Evolutionary conservation across 345 rosid species (phyloP), one percentile per base, ranked within the genome.

Genomic region (Aegle marmelos): DNA sequence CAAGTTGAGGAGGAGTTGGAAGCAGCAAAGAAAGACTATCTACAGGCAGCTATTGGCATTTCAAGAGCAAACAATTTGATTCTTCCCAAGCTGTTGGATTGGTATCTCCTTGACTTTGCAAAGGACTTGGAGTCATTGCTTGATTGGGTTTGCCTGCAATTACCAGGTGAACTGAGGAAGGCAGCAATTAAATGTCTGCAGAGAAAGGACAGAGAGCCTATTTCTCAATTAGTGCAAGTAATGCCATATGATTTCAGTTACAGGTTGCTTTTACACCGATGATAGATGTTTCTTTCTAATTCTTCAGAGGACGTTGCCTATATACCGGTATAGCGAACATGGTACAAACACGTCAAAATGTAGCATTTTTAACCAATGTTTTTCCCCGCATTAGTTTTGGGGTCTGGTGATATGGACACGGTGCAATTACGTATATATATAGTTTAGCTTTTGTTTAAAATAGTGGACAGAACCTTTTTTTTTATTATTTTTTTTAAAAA

Each of bases 201-300:
- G 73, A 87, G 89, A 81, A 85, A 80, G 70, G 83, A 76, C 21
- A 79, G 83, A 68, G 89, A 85, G 59, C 84, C 91, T 11, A 80
- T 89, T 54, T 79, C 84, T 53, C 86, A 87, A 75, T 80, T 89
- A 31, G 92, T 94, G 48, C 91, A 88, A 84, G 87, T 96, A 37
- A 88, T 84, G 82, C 95, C 98, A 6, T 96, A 96, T 69, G 97
- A 93, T 78, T 94, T 96, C 86, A 90, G 91, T 56, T 96, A 92
- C 87, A 84, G 94, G 77, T 65, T 89, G 82, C 93, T 91, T 69
- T 80, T 92, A 68, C 86, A 80, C 61, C 85, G 76, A 50, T 87
- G 81, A 87, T 10, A 48, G 61, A 6, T 66, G 68, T 72, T 78
- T 79, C 71, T 54, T n/a, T 58, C 1, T 70, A 77, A 57, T 58